Percentiles rank a stretch among this genome's conserved stretches.
Evolutionary conservation across 805 yeast species (phyloP).

Genomic region (Candida sithepensis): DNA sequence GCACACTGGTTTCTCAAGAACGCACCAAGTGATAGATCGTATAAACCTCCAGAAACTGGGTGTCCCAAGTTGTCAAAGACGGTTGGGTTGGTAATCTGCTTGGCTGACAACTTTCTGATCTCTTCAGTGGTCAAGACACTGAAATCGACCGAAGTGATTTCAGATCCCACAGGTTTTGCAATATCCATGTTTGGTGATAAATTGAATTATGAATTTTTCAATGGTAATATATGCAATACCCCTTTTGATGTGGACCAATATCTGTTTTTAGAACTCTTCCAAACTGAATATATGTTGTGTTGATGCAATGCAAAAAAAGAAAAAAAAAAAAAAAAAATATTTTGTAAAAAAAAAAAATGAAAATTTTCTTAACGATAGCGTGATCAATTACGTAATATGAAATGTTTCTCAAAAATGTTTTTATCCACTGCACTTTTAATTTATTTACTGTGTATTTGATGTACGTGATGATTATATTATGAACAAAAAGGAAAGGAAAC

Average conservation of each 20-base stretch:
- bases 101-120: constrained; percentile 82
- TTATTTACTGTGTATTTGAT: too few species aligned
- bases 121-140: constrained; percentile 80
- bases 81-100: constrained; percentile 91
- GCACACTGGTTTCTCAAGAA: constrained; percentile 84
- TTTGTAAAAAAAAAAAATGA: not conserved
- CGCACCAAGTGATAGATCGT: constrained; percentile 95
- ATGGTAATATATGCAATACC: not conserved
- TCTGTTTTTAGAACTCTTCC: not conserved
- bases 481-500: not conserved
- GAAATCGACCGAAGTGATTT: constrained; percentile 88
- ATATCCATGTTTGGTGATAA: constrained; percentile 72
- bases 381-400: not conserved
- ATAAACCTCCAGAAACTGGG: constrained; percentile 89
- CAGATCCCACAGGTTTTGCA: constrained; percentile 94
- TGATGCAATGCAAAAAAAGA: too few species aligned
- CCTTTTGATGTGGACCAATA: not conserved
- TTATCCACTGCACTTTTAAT: not conserved
- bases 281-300: too few species aligned
- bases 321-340: not conserved
- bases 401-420: not conserved
- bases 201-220: not conserved
- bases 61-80: constrained; percentile 97
- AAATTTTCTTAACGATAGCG: not conserved
- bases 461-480: not conserved